Conservation (phyloP, 2,329 filamentous ascomycete species). For the Pseudogymnoascus sp. region DNA sequence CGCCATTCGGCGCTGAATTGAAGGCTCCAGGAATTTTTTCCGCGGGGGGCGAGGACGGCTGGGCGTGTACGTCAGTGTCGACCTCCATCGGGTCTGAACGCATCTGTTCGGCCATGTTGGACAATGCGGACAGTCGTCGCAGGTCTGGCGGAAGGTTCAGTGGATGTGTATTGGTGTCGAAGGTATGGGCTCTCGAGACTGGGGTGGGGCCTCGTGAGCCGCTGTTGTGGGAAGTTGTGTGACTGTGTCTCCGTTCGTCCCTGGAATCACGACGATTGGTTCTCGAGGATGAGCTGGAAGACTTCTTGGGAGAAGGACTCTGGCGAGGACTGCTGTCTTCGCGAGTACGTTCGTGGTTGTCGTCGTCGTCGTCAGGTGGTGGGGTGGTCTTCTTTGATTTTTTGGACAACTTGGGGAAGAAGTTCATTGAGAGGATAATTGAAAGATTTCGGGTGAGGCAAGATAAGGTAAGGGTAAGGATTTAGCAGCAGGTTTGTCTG, state of each 20-base stretch:
- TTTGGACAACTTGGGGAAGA: conserved; percentile 30
- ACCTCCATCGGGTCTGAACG: conserved; percentile 62
- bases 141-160: conserved; percentile 85
- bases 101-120: conserved; percentile 44
- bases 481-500: conserved; percentile 8
- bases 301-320: conserved; percentile 26
- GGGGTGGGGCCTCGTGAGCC: conserved; percentile 23
- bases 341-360: conserved; percentile 9
- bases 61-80: conserved; percentile 53
- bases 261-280: conserved; percentile 19
- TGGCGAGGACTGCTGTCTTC: conserved; percentile 15
- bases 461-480: conserved; percentile 6
- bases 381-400: conserved; percentile 27
- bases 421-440: conserved; percentile 24
- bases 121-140: conserved; percentile 64
- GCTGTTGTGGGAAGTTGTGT: conserved; percentile 24
- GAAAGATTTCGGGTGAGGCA: conserved; percentile 6
- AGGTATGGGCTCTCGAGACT: conserved; percentile 32
- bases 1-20: conserved; percentile 37
- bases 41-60: conserved; percentile 47
- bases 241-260: conserved; percentile 14
- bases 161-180: conserved; percentile 70
- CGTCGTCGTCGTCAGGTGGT: conserved; percentile 21
- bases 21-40: conserved; percentile 36
- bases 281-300: conserved; percentile 16